These are phyloP conservation scores for Neurospora sp. DNA, from an alignment of 2,329 filamentous ascomycete species.

Conservation along the genomic window DNA sequence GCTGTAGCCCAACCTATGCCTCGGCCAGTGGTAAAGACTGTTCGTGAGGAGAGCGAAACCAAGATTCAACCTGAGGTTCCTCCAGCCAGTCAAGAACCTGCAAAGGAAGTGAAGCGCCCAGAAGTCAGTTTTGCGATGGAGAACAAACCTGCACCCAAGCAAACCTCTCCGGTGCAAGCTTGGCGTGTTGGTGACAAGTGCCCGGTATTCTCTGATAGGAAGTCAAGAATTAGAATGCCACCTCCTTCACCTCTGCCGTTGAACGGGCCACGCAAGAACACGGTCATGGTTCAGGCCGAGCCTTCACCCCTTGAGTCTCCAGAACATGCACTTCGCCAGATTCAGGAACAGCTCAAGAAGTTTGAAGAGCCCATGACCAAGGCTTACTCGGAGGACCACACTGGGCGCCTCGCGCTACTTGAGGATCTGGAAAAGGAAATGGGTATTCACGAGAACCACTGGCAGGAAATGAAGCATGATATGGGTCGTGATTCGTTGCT, in stretches of 20 bases:
- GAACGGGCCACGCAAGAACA: conserved; percentile 29
- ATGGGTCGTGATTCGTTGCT: conserved; percentile 42
- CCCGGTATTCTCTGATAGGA: conserved; percentile 48
- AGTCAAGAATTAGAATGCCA: conserved; percentile 34
- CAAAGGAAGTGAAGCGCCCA: conserved; percentile 7
- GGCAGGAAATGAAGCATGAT: conserved; percentile 47
- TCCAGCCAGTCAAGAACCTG: conserved; percentile 5
- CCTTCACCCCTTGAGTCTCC: conserved; percentile 45
- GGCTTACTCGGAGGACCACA: conserved; percentile 22
- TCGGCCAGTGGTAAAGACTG: conserved; percentile 31
- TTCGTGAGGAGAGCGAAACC: conserved; percentile 23
- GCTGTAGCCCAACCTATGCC: conserved; percentile 20
- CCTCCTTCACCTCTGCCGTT: conserved; percentile 48
- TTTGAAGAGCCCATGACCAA: conserved; percentile 33
- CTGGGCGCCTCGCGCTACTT: conserved; percentile 38
- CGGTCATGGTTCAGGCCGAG: conserved; percentile 36
- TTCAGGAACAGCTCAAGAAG: conserved; percentile 42
- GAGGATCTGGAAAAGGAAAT: conserved; percentile 54
- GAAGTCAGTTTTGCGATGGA: conserved; percentile 9
- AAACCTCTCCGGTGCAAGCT: conserved; percentile 34
- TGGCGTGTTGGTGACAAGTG: conserved; percentile 48
- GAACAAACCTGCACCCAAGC: conserved; percentile 11
- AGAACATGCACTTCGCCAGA: conserved; percentile 35
- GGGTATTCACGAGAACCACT: conserved; percentile 48
- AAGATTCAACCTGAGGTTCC: conserved; percentile 14